These are phyloP conservation scores for Galerina sulciceps DNA, from an alignment of 768 basidiomycete species.

Conservation along the genomic window DNA sequence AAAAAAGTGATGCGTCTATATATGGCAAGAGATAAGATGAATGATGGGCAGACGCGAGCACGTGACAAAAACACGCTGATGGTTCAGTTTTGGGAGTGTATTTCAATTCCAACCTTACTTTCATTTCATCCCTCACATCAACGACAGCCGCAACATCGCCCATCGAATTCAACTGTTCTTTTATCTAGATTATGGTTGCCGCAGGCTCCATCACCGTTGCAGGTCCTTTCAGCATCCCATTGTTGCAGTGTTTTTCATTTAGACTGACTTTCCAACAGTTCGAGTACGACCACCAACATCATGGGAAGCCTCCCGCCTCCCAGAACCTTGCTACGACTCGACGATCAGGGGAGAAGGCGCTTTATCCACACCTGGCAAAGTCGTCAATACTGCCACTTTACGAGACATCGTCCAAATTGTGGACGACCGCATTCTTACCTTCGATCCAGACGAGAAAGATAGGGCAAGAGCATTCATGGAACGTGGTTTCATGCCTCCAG, in stretches of 20 bases:
- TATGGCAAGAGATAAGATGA: constrained; percentile 32
- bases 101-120: constrained; percentile 6
- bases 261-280: constrained; percentile 50
- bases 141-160: constrained; percentile 15
- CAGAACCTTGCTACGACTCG: constrained; percentile 72
- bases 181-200: constrained; percentile 63
- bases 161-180: constrained; percentile 2
- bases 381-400: constrained; percentile 58
- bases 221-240: constrained; percentile 47
- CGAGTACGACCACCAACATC: constrained; percentile 88
- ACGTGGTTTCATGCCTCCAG: constrained; percentile 82
- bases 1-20: constrained; percentile 8
- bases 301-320: constrained; percentile 85
- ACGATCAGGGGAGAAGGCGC: constrained; percentile 85
- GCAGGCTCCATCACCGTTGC: constrained; percentile 89
- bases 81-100: constrained; percentile 32
- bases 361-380: constrained; percentile 68
- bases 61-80: constrained; percentile 42
- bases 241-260: constrained; percentile 17
- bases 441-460: constrained; percentile 94
- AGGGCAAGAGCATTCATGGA: constrained; percentile 79
- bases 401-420: constrained; percentile 86
- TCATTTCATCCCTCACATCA: constrained; percentile 19
- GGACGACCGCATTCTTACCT: constrained; percentile 93
- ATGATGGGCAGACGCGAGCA: constrained; percentile 30